These are phyloP conservation scores for Aspergillus sclerotialis DNA, from an alignment of 2,329 filamentous ascomycete species.

Conservation along the genomic window DNA sequence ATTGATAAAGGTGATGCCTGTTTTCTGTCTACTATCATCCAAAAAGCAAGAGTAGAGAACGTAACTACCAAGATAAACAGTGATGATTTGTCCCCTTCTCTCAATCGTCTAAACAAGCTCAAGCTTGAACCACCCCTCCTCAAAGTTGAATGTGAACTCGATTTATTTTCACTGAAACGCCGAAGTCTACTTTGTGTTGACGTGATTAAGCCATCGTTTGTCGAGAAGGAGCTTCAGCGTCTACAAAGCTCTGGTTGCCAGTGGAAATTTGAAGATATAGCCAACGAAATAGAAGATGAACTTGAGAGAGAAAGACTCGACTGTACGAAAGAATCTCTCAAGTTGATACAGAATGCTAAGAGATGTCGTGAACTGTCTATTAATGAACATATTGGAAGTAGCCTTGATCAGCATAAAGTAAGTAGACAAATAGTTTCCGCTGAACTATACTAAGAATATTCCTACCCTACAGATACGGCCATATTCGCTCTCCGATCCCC, in stretches of 20 bases:
- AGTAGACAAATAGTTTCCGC: too few species aligned
- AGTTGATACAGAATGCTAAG: conserved; percentile 23
- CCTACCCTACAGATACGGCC: neutral
- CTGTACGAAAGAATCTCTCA: conserved; percentile 15
- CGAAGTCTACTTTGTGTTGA: conserved; percentile 3
- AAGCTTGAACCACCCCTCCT: conserved; percentile 44
- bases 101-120: conserved; percentile 16
- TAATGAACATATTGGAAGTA: too few species aligned
- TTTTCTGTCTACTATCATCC: conserved; percentile 24
- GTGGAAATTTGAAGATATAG: neutral
- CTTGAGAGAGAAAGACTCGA: conserved; percentile 20
- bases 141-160: conserved; percentile 37
- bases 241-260: neutral
- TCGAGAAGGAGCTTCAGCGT: neutral
- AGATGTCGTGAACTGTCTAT: conserved; percentile 12
- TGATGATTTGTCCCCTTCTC: conserved; percentile 14
- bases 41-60: conserved; percentile 7
- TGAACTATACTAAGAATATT: neutral
- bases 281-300: conserved; percentile 6
- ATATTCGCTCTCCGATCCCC: too few species aligned
- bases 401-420: too few species aligned
- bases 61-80: conserved; percentile 8
- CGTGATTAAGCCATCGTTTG: neutral
- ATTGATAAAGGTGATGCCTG: conserved; percentile 21
- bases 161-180: conserved; percentile 32